Evolutionary conservation across 257 asterid genomes (phyloP).

Genomic region (Anisodus acutangulus): DNA sequence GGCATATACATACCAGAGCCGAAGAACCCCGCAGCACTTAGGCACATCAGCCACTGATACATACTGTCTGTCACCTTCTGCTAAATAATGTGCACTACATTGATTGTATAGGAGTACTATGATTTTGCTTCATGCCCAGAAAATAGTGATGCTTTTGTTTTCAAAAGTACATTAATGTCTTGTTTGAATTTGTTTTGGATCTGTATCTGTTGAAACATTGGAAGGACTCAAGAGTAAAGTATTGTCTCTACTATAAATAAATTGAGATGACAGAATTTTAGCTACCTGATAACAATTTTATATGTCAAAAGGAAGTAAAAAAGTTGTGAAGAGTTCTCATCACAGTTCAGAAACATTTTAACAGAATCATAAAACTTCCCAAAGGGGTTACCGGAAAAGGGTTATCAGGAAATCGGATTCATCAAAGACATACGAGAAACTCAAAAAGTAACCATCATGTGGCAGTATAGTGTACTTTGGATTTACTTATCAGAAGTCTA

Average conservation of each 20-base stretch:
- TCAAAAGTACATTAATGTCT: neutral
- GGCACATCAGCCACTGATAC: neutral
- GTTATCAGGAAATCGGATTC: neutral
- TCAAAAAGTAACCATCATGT: neutral
- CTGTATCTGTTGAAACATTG: neutral
- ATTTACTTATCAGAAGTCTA: neutral
- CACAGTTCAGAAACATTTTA: neutral
- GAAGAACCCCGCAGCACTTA: too few species aligned
- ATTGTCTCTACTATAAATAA: neutral
- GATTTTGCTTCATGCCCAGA: neutral
- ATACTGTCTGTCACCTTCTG: neutral
- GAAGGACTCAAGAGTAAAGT: neutral
- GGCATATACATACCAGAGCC: too few species aligned
- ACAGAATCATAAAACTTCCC: neutral
- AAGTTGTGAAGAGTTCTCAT: neutral
- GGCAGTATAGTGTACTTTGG: neutral
- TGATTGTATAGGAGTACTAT: neutral
- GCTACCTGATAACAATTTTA: neutral
- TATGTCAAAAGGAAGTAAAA: neutral
- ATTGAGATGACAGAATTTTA: neutral
- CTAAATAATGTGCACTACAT: neutral
- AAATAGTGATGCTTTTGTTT: neutral
- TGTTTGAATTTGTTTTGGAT: neutral
- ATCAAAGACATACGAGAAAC: neutral
- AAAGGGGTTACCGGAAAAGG: neutral